Evolutionary conservation across 1,139 yeast genomes (phyloP), one percentile per base, ranked within the genome.

Genomic region (Scheffersomyces quercinus): DNA sequence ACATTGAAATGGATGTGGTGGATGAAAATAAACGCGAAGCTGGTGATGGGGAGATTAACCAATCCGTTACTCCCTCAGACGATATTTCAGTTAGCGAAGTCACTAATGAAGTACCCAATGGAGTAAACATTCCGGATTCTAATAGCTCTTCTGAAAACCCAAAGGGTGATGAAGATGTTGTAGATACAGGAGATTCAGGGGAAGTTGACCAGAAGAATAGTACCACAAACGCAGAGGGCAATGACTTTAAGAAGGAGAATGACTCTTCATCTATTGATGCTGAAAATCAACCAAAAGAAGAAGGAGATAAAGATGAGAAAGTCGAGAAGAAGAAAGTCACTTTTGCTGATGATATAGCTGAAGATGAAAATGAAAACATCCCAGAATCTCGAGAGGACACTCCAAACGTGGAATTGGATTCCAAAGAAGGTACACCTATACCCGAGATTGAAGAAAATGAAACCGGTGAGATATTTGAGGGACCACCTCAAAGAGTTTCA

Each of bases 401-500:
- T 4, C 33, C 43, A 12, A 31, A 31, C 20, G 16, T 31, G 39
- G 35, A 9, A 46, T n/a, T 31, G 39, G 35, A 9, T 48, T 6
- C 44, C 28, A 14, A 49, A 45, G 14, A 44, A 29, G 44, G 50
- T 10, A 41, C 44, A 12, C 48, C 35, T 10, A 11, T 20, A 14
- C 14, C 55, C 12, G 50, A 46, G 35, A 33, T 42, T 12, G 44
- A 39, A 14, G 39, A 36, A 1, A 47, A 41, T 7, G 50, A 46
- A n/a, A 52, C 48, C 16, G 52, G 55, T 13, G 68, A 64, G 35
- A 50, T 70, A 0, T 81, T 73, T 51, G 83, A 83, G 60, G 91
- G 93, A 0, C 95, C 95, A 1, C 59, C 68, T 2, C 88, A 83
- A 52, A 70, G 74, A 44, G 79, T 83, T 1, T 71, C 80, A 1